A percentile compares a stretch with the other conserved stretches of the same genome.
These are phyloP conservation scores for Xylaria acuta DNA, from an alignment of 495 filamentous ascomycete species.

Conservation along the genomic window DNA sequence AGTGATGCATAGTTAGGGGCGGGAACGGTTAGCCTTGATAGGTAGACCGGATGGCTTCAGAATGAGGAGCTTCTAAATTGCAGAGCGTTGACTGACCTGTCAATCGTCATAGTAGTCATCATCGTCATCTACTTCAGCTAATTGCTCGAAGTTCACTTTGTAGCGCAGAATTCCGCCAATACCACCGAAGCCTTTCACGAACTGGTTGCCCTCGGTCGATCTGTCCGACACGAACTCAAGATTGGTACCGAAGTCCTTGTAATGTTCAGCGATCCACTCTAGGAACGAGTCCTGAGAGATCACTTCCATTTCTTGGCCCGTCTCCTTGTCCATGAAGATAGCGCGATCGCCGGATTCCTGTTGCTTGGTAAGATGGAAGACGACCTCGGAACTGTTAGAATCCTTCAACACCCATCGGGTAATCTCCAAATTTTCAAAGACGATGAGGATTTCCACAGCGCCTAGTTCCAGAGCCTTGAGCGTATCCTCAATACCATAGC, in stretches of 20 bases:
- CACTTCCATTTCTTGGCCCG: constrained; percentile 95
- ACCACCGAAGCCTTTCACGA: constrained; percentile 98
- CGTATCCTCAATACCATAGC: constrained; percentile 97
- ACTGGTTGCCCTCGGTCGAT: constrained; percentile 97
- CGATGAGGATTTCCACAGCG: constrained; percentile 91
- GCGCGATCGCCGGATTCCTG: constrained; percentile 78
- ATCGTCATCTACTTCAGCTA: constrained; percentile 92
- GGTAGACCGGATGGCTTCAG: constrained; percentile 15
- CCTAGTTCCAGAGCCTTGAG: constrained; percentile 96
- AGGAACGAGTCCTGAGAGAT: constrained; percentile 86
- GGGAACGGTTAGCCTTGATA: neutral
- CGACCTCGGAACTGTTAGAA: constrained; percentile 68
- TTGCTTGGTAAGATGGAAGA: constrained; percentile 86
- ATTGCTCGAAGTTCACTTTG: constrained; percentile 99
- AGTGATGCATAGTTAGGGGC: neutral
- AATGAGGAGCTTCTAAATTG: constrained; percentile 18
- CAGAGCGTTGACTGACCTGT: constrained; percentile 32
- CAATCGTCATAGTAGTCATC: constrained; percentile 98
- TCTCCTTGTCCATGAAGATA: constrained; percentile 91
- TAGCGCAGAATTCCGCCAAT: constrained; percentile 97
- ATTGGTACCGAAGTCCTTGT: constrained; percentile 95
- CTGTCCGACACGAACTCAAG: constrained; percentile 98
- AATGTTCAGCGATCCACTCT: constrained; percentile 97
- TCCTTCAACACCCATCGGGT: constrained; percentile 89
- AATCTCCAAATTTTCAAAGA: constrained; percentile 96